Percentiles rank a stretch among this genome's conserved stretches.
Conservation (phyloP, 2,329 filamentous ascomycete genomes). For the Macrophomina phaseolina region DNA sequence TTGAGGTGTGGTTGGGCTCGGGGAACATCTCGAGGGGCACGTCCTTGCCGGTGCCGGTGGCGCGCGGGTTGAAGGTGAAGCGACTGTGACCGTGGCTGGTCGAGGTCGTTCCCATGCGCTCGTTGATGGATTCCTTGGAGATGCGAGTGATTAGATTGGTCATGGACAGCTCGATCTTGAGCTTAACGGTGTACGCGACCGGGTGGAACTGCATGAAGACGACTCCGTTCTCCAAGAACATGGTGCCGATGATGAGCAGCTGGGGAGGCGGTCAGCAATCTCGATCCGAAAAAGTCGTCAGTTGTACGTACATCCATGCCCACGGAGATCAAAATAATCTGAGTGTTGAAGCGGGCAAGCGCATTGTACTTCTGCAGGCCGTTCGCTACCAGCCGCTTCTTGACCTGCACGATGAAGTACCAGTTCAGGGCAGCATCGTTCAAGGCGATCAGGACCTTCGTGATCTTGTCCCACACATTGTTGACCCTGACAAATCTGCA, state of each 20-base stretch:
- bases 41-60: slow-evolving; percentile 1
- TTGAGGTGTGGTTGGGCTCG: slow-evolving; percentile 5
- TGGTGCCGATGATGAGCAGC: slow-evolving; percentile 27
- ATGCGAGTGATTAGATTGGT: slow-evolving; percentile 45
- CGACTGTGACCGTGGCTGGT: slow-evolving; percentile 17
- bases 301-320: slow-evolving; percentile 34
- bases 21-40: slow-evolving; percentile 2
- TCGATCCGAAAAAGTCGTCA: not conserved
- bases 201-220: slow-evolving; percentile 49
- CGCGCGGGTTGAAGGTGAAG: slow-evolving; percentile 10
- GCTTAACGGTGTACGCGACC: slow-evolving; percentile 50
- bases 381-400: slow-evolving; percentile 34
- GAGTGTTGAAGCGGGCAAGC: slow-evolving; percentile 36
- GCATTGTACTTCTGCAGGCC: slow-evolving; percentile 37
- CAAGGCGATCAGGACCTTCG: slow-evolving; percentile 36
- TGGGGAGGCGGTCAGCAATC: not conserved
- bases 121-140: slow-evolving; percentile 19
- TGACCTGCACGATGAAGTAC: slow-evolving; percentile 38
- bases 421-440: slow-evolving; percentile 37
- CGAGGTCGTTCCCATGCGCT: slow-evolving; percentile 13
- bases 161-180: slow-evolving; percentile 55
- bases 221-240: slow-evolving; percentile 24
- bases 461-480: slow-evolving; percentile 29
- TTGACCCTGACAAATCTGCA: slow-evolving; percentile 32
- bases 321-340: slow-evolving; percentile 36